Percentiles rank a stretch among this genome's conserved stretches.
Conservation (phyloP, 768 basidiomycete genomes). For the Tricholoma furcatifolium region DNA sequence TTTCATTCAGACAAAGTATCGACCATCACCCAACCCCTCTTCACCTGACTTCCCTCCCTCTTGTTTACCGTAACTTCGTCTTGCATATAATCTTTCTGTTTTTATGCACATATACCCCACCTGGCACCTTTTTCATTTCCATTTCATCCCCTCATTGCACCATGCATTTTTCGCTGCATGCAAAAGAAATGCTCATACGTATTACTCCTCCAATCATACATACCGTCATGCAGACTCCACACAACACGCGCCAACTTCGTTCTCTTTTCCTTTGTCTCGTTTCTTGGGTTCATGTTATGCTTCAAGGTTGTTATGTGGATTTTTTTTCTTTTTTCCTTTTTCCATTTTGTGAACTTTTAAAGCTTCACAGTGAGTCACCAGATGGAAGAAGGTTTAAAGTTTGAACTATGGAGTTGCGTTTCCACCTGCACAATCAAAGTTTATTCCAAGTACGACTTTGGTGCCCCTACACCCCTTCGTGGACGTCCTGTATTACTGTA, state of each 20-base stretch:
- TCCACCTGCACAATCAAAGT: neutral
- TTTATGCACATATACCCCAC: slow-evolving; percentile 12
- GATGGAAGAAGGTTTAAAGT: too few species aligned
- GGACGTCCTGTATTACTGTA: slow-evolving; percentile 19
- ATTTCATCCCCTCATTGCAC: neutral
- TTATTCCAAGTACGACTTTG: slow-evolving; percentile 27
- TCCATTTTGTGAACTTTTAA: too few species aligned
- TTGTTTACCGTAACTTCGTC: slow-evolving; percentile 2
- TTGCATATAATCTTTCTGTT: slow-evolving; percentile 11
- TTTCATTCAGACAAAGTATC: too few species aligned
- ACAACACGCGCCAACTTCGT: neutral
- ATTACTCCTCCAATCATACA: neutral
- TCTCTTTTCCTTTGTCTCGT: neutral
- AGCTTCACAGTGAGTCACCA: too few species aligned
- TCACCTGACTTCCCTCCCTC: too few species aligned
- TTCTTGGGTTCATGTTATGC: neutral
- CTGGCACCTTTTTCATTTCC: neutral
- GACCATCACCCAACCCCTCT: neutral
- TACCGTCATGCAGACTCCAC: neutral
- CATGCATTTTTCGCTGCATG: neutral
- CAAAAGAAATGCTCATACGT: slow-evolving; percentile 5
- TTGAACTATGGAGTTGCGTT: too few species aligned
- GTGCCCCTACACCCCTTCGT: slow-evolving; percentile 21
- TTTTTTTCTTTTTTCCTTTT: too few species aligned
- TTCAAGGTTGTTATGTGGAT: neutral